Evolutionary conservation across 139 green algal genomes (phyloP).

Genomic region (Marvania coccoides): DNA sequence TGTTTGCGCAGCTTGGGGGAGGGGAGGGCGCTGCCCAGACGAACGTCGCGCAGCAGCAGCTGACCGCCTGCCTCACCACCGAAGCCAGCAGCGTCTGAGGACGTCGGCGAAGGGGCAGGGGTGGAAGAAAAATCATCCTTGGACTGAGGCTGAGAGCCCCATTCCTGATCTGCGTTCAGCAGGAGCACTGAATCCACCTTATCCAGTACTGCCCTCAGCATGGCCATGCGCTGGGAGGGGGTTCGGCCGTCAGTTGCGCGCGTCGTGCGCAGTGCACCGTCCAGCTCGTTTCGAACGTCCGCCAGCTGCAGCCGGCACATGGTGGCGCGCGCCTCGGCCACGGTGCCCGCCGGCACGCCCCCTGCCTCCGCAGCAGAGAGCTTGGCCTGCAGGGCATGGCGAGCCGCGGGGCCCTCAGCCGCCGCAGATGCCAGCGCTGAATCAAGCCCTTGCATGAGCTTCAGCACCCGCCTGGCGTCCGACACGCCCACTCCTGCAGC

Average conservation of each 20-base stretch:
- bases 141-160: too few species aligned
- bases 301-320: constrained; percentile 27
- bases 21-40: background rate
- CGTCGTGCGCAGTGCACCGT: constrained; percentile 32
- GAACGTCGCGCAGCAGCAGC: background rate
- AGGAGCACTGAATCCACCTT: constrained; percentile 36
- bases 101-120: background rate
- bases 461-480: constrained; percentile 40
- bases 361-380: constrained; percentile 43
- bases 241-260: constrained; percentile 15
- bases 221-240: background rate
- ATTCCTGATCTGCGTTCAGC: background rate
- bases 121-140: background rate
- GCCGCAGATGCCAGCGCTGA: constrained; percentile 24
- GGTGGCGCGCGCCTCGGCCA: constrained; percentile 11
- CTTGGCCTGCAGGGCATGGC: background rate
- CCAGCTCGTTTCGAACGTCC: constrained; percentile 30
- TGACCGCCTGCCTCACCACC: background rate
- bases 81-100: constrained; percentile 1
- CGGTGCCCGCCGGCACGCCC: constrained; percentile 23
- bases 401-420: constrained; percentile 4
- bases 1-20: background rate
- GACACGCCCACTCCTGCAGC: constrained; percentile 57
- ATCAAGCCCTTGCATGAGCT: constrained; percentile 70
- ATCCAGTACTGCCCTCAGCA: constrained; percentile 39